phyloP scores from a whole-genome alignment of 495 filamentous ascomycete species.

The Aspergillus asperescens region DNA sequence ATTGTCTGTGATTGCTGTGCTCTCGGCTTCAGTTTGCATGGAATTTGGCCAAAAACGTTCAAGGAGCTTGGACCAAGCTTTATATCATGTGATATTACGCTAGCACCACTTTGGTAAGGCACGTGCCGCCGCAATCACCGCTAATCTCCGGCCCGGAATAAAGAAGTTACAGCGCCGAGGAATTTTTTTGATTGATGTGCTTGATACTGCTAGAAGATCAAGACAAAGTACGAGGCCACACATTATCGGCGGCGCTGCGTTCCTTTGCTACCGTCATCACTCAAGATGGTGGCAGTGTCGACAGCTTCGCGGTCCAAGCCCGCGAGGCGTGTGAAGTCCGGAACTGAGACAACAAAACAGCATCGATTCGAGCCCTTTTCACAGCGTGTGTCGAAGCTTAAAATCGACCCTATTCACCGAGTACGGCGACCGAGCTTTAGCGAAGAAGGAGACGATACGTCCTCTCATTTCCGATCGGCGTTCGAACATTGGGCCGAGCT shows the following conservation, averaged over 20 bases:
- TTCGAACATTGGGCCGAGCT: slow-evolving; percentile 85
- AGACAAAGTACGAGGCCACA: slow-evolving; percentile 7
- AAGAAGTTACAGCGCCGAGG: slow-evolving; percentile 31
- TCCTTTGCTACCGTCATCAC: slow-evolving; percentile 15
- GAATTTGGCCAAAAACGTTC: slow-evolving; percentile 14
- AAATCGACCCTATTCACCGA: slow-evolving; percentile 84
- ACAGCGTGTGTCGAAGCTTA: slow-evolving; percentile 85
- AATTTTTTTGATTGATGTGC: slow-evolving; percentile 40
- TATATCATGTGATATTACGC: slow-evolving; percentile 26
- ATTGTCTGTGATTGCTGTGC: not conserved
- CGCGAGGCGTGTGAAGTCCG: slow-evolving; percentile 52
- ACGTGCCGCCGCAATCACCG: slow-evolving; percentile 13
- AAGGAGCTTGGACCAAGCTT: slow-evolving; percentile 24
- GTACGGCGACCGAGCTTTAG: slow-evolving; percentile 75
- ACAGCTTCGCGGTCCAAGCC: slow-evolving; percentile 62
- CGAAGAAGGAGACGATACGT: slow-evolving; percentile 61
- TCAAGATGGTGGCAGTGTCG: slow-evolving; percentile 52
- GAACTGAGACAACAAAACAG: slow-evolving; percentile 69
- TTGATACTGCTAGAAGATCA: slow-evolving; percentile 24
- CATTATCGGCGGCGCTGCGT: slow-evolving; percentile 30
- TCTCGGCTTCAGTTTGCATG: not conserved
- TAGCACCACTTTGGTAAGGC: slow-evolving; percentile 13
- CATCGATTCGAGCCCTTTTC: slow-evolving; percentile 92
- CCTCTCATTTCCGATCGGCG: slow-evolving; percentile 76
- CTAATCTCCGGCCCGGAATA: slow-evolving; percentile 36